A percentile compares a stretch with the other conserved stretches of the same genome.
phyloP scores from a whole-genome alignment of 2,329 filamentous ascomycete species.

The Trichoderma asperellum region DNA sequence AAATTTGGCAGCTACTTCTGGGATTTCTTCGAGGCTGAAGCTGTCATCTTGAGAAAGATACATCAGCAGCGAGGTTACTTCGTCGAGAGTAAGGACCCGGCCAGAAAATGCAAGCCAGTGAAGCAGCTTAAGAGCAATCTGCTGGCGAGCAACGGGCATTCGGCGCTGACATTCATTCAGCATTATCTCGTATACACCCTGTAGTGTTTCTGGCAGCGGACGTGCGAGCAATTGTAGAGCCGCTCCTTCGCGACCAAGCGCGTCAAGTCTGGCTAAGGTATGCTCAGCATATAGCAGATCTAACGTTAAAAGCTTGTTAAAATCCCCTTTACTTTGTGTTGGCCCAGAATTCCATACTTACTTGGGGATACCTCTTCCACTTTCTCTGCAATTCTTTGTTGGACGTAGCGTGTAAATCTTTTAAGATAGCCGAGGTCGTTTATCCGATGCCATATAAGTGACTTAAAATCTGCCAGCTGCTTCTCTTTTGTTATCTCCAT shows the following conservation, averaged over 20 bases:
- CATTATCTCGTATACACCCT: constrained; percentile 37
- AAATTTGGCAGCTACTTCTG: constrained; percentile 35
- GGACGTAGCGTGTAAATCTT: constrained; percentile 38
- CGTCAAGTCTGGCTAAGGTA: constrained; percentile 39
- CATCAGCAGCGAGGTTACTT: constrained; percentile 34
- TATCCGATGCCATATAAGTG: constrained; percentile 37
- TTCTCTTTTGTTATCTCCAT: constrained; percentile 38
- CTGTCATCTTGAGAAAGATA: constrained; percentile 29
- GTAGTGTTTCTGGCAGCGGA: constrained; percentile 33
- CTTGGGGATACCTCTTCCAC: constrained; percentile 40
- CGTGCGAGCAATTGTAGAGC: constrained; percentile 38
- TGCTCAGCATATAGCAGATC: constrained; percentile 45
- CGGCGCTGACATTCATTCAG: constrained; percentile 37
- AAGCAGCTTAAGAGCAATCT: constrained; percentile 33
- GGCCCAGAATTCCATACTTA: constrained; percentile 30
- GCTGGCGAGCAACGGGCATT: constrained; percentile 30
- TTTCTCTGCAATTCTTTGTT: constrained; percentile 38
- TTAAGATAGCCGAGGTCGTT: constrained; percentile 35
- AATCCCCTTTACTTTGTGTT: background rate
- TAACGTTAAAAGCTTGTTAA: constrained; percentile 20
- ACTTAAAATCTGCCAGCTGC: constrained; percentile 37
- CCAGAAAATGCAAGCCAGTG: constrained; percentile 39
- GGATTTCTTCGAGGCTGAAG: constrained; percentile 38
- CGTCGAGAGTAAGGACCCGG: constrained; percentile 32
- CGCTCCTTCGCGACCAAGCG: constrained; percentile 41